Base-by-base conservation (phyloP, 345 rosid species). In the Chamaenerion angustifolium region DNA sequence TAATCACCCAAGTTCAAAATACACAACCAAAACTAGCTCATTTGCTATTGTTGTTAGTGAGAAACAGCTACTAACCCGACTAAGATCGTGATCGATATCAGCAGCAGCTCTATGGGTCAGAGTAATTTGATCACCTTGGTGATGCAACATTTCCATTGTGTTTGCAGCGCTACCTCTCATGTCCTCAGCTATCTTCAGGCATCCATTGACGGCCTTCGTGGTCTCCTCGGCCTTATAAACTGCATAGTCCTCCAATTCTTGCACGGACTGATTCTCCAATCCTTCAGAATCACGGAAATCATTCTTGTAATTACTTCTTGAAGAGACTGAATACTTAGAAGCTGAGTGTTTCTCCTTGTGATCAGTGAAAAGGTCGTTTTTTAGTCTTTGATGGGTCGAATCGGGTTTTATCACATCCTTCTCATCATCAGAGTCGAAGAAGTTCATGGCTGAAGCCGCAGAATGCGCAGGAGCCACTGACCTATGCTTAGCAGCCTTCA, bases 151-250 rank as follows among this genome's bases (percentile, higher is more conserved):
- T 17, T 76, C 65, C 74, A 88, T 59, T 55, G 99, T 93, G 21
- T 73, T 76, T 0, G 92, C 81, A 42, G 86, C 99, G 21, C 76
- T 84, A 46, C 78, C 84, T 68, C 96, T 82, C n/a, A 93, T 93
- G 19, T 75, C 96, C 65, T 85, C 90, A 0, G 96, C 99, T 53
- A 93, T 87, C 71, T 85, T 93, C 40, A 85, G 46, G 68, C 95
- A 85, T 54, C 68, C 73, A 16, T 88, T 71, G 9, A 88, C 92
- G 1, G 80, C 25, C 50, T 79, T 81, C 8, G 99, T 88, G 1
- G 90, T 88, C 62, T 88, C 96, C 71, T 93, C 95, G 14, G 99
- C 84, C 79, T 81, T 88, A 67, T 93, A 79, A 17, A 73, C 88
- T 46, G 88, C 88, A 71, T 88, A 88, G 48, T 71, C 54, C 66